These are phyloP conservation scores for Papilionanthe hybrid DNA, from an alignment of 116 monocot genomes.

Conservation along the genomic window DNA sequence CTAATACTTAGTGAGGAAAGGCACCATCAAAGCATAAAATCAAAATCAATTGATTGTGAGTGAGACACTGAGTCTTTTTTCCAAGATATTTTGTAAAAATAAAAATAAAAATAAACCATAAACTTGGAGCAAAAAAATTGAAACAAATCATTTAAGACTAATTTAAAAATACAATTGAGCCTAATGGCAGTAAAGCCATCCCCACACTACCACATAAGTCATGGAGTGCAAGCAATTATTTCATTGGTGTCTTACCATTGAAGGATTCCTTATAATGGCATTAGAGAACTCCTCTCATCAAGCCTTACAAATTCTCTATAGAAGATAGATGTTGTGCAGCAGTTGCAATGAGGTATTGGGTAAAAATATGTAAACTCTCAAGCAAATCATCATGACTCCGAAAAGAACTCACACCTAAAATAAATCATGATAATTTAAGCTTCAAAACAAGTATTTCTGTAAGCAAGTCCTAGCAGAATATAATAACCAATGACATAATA, in stretches of 20 bases:
- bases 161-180: too few species aligned
- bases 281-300: constrained; percentile 58
- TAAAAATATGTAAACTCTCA: constrained; percentile 89
- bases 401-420: constrained; percentile 65
- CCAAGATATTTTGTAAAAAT: too few species aligned
- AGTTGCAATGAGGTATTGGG: constrained; percentile 50
- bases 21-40: neutral
- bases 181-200: too few species aligned
- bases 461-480: neutral
- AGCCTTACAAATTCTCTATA: constrained; percentile 34
- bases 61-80: neutral
- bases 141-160: too few species aligned
- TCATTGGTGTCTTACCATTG: constrained; percentile 9
- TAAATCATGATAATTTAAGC: neutral
- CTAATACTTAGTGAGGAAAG: neutral
- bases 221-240: neutral
- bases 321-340: constrained; percentile 32
- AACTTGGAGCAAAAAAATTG: too few species aligned
- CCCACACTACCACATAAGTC: too few species aligned
- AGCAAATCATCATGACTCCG: constrained; percentile 80
- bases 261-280: constrained; percentile 33
- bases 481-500: neutral
- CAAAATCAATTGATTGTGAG: neutral
- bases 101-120: neutral
- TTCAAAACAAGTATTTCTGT: neutral